phyloP scores from a whole-genome alignment of 2,329 filamentous ascomycete genomes.

The Aspergillus spinulosporus region DNA sequence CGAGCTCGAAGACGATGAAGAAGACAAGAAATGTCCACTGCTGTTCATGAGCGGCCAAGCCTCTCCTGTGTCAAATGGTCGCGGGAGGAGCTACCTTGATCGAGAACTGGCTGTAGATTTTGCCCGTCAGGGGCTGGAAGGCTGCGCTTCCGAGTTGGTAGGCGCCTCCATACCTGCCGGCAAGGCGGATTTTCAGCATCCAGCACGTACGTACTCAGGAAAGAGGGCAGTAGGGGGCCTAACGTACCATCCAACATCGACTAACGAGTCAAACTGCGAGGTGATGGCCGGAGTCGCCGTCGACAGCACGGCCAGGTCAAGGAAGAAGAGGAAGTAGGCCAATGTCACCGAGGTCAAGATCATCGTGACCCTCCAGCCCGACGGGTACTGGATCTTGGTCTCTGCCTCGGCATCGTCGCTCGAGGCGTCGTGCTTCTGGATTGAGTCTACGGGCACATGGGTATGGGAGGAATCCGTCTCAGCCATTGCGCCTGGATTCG shows the following conservation, averaged over 20 bases:
- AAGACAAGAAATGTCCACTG: conserved; percentile 25
- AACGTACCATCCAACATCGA: conserved; percentile 7
- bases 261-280: conserved; percentile 30
- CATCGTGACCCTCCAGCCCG: conserved; percentile 18
- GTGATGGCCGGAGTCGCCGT: conserved; percentile 38
- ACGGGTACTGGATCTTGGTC: conserved; percentile 21
- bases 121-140: conserved; percentile 3
- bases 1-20: conserved; percentile 9
- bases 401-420: conserved; percentile 17
- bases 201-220: no score
- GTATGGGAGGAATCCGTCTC: not conserved
- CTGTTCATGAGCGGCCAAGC: not conserved
- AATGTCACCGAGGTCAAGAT: conserved; percentile 27
- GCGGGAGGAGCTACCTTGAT: not conserved
- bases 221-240: no score
- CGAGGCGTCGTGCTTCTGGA: conserved; percentile 16
- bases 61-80: not conserved
- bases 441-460: not conserved
- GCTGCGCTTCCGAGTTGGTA: conserved; percentile 5
- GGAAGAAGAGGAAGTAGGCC: conserved; percentile 28
- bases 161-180: conserved; percentile 4
- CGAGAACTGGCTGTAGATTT: conserved; percentile 9
- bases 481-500: not conserved
- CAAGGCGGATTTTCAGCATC: not conserved
- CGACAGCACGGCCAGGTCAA: conserved; percentile 20